Evolutionary conservation across 1,284 basidiomycete species (phyloP).

Genomic region (Vanrija sp.): DNA sequence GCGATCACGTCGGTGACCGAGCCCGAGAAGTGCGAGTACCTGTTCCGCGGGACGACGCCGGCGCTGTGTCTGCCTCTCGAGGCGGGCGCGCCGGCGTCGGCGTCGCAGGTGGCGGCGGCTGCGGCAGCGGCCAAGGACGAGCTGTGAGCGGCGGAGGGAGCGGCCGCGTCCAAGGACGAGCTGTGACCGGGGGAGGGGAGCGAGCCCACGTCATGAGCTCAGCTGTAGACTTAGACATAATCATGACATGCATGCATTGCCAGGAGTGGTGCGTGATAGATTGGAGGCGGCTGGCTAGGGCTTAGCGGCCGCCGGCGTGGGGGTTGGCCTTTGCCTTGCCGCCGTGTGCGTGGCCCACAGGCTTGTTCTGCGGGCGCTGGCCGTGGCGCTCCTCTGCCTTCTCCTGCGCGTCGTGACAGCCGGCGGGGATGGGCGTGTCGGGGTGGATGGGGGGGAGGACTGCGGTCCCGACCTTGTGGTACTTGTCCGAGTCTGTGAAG

Average conservation of each 20-base stretch:
- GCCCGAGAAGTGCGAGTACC: slow-evolving; percentile 96
- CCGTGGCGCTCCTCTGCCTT: neutral
- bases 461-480: slow-evolving; percentile 65
- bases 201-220: neutral
- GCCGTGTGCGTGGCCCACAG: neutral
- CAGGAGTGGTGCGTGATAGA: no score
- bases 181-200: slow-evolving; percentile 16
- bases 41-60: slow-evolving; percentile 79
- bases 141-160: slow-evolving; percentile 17
- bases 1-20: slow-evolving; percentile 76
- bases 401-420: neutral
- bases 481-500: slow-evolving; percentile 73
- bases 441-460: slow-evolving; percentile 65
- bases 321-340: neutral
- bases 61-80: slow-evolving; percentile 74
- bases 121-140: slow-evolving; percentile 30
- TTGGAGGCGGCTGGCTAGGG: no score
- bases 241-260: slow-evolving; percentile 5
- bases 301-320: neutral
- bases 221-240: slow-evolving; percentile 5
- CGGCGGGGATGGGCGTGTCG: slow-evolving; percentile 63
- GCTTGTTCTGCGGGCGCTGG: neutral
- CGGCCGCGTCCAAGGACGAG: slow-evolving; percentile 32
- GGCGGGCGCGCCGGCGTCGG: neutral
- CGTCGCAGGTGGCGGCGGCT: neutral